Percentiles rank a stretch among this genome's conserved stretches.
phyloP scores from a whole-genome alignment of 345 rosid genomes.

The Physaria fendleri region DNA sequence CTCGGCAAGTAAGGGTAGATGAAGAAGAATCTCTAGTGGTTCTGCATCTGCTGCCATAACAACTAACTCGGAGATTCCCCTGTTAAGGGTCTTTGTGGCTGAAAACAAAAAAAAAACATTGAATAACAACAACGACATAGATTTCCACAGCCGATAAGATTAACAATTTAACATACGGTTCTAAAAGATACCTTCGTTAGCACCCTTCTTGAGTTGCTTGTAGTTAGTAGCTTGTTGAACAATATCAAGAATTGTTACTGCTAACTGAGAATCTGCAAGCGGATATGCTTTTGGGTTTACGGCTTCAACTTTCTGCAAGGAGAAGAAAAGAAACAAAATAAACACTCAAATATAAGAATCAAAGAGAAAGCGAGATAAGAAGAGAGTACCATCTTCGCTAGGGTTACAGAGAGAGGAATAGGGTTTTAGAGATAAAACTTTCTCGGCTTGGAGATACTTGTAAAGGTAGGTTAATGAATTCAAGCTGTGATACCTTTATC shows the following conservation, averaged over 20 bases:
- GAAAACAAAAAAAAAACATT: not conserved
- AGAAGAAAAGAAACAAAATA: not conserved
- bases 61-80: constrained; percentile 91
- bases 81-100: constrained; percentile 94
- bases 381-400: constrained; percentile 19
- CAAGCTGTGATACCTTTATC: not conserved
- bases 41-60: constrained; percentile 78
- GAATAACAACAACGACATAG: not conserved
- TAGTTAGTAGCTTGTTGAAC: constrained; percentile 92
- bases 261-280: constrained; percentile 67
- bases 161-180: not conserved
- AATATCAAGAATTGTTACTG: constrained; percentile 77
- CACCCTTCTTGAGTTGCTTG: constrained; percentile 99
- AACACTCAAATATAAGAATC: not conserved
- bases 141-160: not conserved
- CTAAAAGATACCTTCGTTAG: constrained; percentile 65
- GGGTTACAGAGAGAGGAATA: constrained; percentile 16
- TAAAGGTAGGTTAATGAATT: not conserved
- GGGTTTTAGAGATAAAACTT: constrained; percentile 19
- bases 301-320: constrained; percentile 52
- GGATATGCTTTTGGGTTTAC: constrained; percentile 94
- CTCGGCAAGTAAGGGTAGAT: constrained; percentile 69
- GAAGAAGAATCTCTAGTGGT: constrained; percentile 91
- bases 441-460: not conserved
- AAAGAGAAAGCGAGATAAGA: not conserved